Conservation (phyloP, 441 rosid genomes). For the Jatropha multifida region DNA sequence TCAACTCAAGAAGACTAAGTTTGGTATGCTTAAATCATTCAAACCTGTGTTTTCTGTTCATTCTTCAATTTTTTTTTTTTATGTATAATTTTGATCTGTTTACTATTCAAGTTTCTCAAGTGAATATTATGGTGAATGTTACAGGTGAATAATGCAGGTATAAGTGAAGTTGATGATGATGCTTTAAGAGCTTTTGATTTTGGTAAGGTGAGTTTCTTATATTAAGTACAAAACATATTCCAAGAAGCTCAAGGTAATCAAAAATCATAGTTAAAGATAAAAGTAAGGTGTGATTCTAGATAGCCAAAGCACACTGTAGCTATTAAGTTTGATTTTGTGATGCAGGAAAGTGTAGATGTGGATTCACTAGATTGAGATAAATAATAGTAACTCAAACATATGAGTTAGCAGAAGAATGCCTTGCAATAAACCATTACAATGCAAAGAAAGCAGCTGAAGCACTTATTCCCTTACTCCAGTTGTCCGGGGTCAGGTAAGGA, state of each 20-base stretch:
- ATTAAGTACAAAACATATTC: not conserved
- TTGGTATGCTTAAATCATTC: constrained; percentile 5
- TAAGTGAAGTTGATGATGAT: constrained; percentile 6
- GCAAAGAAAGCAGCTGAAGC: constrained; percentile 31
- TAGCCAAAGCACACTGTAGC: no score
- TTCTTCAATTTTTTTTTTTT: no score
- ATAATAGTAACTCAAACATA: not conserved
- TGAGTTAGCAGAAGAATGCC: constrained; percentile 35
- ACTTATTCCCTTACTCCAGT: constrained; percentile 31
- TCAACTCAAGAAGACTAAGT: no score
- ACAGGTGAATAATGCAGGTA: constrained; percentile 27
- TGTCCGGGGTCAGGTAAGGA: no score
- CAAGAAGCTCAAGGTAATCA: no score
- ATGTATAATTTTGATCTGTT: not conserved
- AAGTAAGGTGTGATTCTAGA: no score
- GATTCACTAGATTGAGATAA: constrained; percentile 9
- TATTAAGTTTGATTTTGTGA: not conserved
- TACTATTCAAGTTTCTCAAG: not conserved
- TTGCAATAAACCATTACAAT: constrained; percentile 38
- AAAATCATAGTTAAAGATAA: no score
- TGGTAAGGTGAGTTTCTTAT: not conserved
- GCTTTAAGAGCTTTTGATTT: not conserved
- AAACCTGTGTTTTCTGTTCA: no score
- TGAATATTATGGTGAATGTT: not conserved
- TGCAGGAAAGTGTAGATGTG: constrained; percentile 2